Evolutionary conservation across 2,329 filamentous ascomycete genomes (phyloP).

Genomic region (Colletotrichum chlorophyti): DNA sequence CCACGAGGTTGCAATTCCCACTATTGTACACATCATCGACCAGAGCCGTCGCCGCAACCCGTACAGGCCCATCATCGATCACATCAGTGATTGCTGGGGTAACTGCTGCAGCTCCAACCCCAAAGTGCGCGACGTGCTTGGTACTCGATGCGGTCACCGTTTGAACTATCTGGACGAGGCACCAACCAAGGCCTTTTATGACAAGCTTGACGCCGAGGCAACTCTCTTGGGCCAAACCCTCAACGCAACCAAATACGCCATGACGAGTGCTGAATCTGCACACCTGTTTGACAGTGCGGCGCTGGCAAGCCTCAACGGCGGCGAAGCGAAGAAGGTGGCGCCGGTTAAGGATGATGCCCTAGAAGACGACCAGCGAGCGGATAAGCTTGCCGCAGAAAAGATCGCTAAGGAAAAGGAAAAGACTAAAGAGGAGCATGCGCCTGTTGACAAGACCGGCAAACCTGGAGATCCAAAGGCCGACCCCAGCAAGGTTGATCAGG

Average conservation of each 20-base stretch:
- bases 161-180: conserved; percentile 29
- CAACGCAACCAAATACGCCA: conserved; percentile 28
- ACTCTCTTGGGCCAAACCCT: conserved; percentile 20
- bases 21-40: conserved; percentile 40
- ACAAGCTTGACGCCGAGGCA: conserved; percentile 27
- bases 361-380: conserved; percentile 27
- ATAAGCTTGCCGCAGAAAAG: conserved; percentile 15
- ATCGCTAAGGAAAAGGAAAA: conserved; percentile 15
- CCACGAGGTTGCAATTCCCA: conserved; percentile 41
- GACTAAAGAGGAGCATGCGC: conserved; percentile 19
- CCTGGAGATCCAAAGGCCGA: conserved; percentile 22
- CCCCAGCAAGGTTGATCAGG: conserved; percentile 11
- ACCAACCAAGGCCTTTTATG: conserved; percentile 25
- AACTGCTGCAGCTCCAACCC: conserved; percentile 30
- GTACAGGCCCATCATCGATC: conserved; percentile 25
- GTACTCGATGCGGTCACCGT: conserved; percentile 30
- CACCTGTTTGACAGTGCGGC: conserved; percentile 25
- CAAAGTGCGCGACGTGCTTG: conserved; percentile 26
- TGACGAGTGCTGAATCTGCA: conserved; percentile 18
- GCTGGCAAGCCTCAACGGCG: conserved; percentile 11
- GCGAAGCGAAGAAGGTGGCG: conserved; percentile 17
- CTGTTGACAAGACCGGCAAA: conserved; percentile 15
- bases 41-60: conserved; percentile 31
- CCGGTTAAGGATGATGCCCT: conserved; percentile 19
- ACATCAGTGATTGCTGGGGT: conserved; percentile 32